Conservation (phyloP, 1,284 basidiomycete species). For the Omphalotus olearius region DNA sequence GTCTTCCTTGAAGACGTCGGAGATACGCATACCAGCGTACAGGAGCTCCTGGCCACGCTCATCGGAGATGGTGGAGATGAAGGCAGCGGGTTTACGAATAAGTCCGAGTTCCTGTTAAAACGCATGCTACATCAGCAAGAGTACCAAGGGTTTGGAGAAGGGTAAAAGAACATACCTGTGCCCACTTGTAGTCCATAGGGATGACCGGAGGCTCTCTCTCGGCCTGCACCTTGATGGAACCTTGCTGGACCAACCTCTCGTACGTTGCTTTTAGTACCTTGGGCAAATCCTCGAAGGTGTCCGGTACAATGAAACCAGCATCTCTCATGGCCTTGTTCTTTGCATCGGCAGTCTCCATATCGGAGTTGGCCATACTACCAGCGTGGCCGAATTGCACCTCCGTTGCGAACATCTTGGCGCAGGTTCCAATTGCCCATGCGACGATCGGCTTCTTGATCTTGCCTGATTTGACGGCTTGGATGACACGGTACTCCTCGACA, state of each 20-base stretch:
- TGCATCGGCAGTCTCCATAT: constrained; percentile 94
- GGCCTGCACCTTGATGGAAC: constrained; percentile 66
- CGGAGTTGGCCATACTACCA: constrained; percentile 97
- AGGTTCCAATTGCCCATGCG: constrained; percentile 99
- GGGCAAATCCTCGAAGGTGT: constrained; percentile 97
- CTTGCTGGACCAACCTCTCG: constrained; percentile 73
- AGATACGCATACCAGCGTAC: constrained; percentile 99
- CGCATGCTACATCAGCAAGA: background rate
- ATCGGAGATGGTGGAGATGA: constrained; percentile 99
- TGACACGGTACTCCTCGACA: constrained; percentile 98
- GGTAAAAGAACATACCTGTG: constrained; percentile 32
- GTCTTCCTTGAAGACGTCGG: constrained; percentile 97
- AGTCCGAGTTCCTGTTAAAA: constrained; percentile 78
- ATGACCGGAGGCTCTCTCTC: constrained; percentile 94
- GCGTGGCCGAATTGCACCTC: constrained; percentile 99
- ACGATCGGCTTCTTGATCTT: constrained; percentile 98
- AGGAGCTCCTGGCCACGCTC: constrained; percentile 98
- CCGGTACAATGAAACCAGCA: constrained; percentile 95
- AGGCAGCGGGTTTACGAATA: constrained; percentile 97
- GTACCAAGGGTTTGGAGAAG: background rate
- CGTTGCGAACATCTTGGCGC: constrained; percentile 99
- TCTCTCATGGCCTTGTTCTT: constrained; percentile 96
- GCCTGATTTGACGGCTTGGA: constrained; percentile 94
- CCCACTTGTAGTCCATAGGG: constrained; percentile 99
- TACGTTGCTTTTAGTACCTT: constrained; percentile 83